phyloP scores from a whole-genome alignment of 2,329 filamentous ascomycete genomes.

The Cryoendolithus antarcticus region DNA sequence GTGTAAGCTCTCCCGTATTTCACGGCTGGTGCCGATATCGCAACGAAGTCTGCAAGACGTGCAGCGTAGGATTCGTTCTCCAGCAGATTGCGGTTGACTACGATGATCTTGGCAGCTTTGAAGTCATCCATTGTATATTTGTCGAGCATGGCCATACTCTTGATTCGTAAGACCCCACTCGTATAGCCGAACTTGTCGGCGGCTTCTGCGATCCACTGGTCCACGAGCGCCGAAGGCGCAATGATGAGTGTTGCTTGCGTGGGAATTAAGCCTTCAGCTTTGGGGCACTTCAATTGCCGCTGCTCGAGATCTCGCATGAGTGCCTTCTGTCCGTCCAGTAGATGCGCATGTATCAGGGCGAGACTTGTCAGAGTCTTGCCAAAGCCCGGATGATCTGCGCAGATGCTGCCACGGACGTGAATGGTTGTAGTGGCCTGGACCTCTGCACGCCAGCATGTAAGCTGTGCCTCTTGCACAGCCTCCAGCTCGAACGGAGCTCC shows the following conservation, averaged over 20 bases:
- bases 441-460: conserved; percentile 41
- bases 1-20: conserved; percentile 37
- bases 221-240: conserved; percentile 41
- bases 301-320: too few species aligned
- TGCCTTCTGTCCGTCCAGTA: background rate
- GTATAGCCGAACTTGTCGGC: conserved; percentile 32
- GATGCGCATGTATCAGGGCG: conserved; percentile 38
- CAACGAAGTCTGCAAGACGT: conserved; percentile 38
- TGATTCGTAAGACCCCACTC: conserved; percentile 32
- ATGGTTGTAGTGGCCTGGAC: conserved; percentile 33
- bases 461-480: too few species aligned
- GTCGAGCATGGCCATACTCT: conserved; percentile 27
- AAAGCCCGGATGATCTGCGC: conserved; percentile 53
- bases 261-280: conserved; percentile 25
- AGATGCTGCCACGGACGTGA: conserved; percentile 44
- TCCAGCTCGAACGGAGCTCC: too few species aligned
- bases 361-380: conserved; percentile 54
- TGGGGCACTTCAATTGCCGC: too few species aligned
- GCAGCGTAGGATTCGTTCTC: conserved; percentile 36
- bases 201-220: conserved; percentile 48
- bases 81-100: conserved; percentile 42
- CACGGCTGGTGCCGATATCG: conserved; percentile 29
- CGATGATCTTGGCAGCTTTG: conserved; percentile 39
- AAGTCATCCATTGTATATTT: conserved; percentile 33
- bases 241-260: conserved; percentile 48